Evolutionary conservation across 257 asterid species (phyloP).

Genomic region (Marsdenia floribunda): DNA sequence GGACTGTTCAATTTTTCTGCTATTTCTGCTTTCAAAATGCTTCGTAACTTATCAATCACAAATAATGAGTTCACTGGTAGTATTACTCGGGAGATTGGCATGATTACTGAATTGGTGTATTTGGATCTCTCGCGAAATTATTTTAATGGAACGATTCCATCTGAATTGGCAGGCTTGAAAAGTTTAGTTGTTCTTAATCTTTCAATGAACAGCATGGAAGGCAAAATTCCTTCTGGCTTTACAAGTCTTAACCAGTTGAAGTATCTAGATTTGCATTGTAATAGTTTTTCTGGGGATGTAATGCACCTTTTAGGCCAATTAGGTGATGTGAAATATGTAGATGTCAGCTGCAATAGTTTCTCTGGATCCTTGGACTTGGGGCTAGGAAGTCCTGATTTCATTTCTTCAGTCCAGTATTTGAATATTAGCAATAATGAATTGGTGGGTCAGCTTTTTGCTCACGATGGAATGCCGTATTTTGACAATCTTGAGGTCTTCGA

Average conservation of each 20-base stretch:
- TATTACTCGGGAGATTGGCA: conserved; percentile 44
- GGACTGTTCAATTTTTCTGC: conserved; percentile 56
- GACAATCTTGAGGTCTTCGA: conserved; percentile 76
- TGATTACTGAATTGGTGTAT: conserved; percentile 33
- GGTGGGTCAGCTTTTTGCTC: conserved; percentile 71
- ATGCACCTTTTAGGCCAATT: conserved; percentile 52
- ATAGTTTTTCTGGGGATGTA: conserved; percentile 54
- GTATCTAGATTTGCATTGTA: conserved; percentile 61
- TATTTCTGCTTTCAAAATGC: conserved; percentile 49
- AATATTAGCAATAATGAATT: conserved; percentile 59
- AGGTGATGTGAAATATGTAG: conserved; percentile 46
- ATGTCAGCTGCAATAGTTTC: conserved; percentile 60
- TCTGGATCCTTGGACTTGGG: conserved; percentile 68
- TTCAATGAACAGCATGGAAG: conserved; percentile 45
- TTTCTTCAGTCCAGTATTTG: conserved; percentile 50
- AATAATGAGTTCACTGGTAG: conserved; percentile 56
- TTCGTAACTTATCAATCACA: conserved; percentile 54
- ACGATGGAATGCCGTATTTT: conserved; percentile 77
- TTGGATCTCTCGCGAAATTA: conserved; percentile 60
- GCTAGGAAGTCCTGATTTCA: conserved; percentile 45
- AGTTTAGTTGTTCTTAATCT: conserved; percentile 38
- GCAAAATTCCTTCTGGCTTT: conserved; percentile 50
- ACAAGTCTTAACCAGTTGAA: conserved; percentile 39
- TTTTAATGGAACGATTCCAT: conserved; percentile 53
- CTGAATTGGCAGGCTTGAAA: conserved; percentile 32